These are phyloP conservation scores for Talaromyces thailandensis DNA, from an alignment of 495 filamentous ascomycete genomes.

Conservation along the genomic window DNA sequence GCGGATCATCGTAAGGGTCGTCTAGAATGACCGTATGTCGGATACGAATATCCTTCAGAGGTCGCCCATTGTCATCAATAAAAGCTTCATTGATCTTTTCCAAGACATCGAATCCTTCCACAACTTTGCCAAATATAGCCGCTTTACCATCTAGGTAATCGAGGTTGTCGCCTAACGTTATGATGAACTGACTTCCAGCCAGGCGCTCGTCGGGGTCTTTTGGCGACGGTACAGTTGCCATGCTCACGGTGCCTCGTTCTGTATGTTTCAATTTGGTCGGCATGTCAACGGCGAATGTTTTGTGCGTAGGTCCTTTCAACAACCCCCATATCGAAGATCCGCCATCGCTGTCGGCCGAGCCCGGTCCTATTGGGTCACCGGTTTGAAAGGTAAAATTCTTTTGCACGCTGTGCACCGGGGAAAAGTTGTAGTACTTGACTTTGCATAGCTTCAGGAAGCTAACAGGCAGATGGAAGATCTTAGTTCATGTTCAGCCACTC, in stretches of 20 bases:
- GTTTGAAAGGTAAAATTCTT: constrained; percentile 92
- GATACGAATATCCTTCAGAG: constrained; percentile 85
- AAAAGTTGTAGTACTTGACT: constrained; percentile 96
- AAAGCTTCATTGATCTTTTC: constrained; percentile 91
- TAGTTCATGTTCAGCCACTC: constrained; percentile 41
- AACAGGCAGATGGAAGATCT: constrained; percentile 30
- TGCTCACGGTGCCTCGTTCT: constrained; percentile 84
- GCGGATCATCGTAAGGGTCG: constrained; percentile 77
- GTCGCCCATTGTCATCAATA: constrained; percentile 72
- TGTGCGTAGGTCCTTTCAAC: constrained; percentile 59
- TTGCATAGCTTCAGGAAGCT: constrained; percentile 98
- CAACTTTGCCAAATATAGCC: constrained; percentile 89
- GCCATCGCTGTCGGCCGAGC: constrained; percentile 74
- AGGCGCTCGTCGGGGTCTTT: constrained; percentile 72
- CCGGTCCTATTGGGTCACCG: constrained; percentile 83
- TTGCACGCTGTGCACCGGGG: constrained; percentile 79
- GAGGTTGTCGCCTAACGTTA: constrained; percentile 78
- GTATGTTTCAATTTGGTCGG: constrained; percentile 77
- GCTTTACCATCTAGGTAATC: constrained; percentile 87
- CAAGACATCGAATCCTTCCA: constrained; percentile 83
- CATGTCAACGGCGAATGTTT: constrained; percentile 74
- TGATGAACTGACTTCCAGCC: constrained; percentile 81
- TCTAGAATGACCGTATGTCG: constrained; percentile 84
- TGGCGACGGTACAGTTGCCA: constrained; percentile 75
- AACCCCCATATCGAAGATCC: constrained; percentile 87